A percentile compares a stretch with the other conserved stretches of the same genome.
phyloP scores from a whole-genome alignment of 2,329 filamentous ascomycete species.

The Apiospora phragmitis region DNA sequence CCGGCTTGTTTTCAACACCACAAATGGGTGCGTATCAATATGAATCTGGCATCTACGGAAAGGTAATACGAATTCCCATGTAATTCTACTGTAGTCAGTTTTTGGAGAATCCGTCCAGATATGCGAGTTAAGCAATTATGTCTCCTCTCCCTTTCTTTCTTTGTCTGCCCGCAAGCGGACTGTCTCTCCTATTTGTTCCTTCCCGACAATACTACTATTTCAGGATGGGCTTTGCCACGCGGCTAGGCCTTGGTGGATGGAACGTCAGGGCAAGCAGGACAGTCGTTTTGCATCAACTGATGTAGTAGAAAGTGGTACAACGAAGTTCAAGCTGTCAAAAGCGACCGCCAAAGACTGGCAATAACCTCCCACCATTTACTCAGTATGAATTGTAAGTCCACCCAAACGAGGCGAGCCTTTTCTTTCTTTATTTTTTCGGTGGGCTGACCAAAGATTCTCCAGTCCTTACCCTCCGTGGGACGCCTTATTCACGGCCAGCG shows the following conservation, averaged over 20 bases:
- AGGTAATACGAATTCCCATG: neutral
- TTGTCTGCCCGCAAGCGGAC: neutral
- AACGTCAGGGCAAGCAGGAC: neutral
- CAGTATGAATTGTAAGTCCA: neutral
- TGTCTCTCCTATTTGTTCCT: neutral
- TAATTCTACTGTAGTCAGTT: neutral
- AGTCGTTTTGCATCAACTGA: too few species aligned
- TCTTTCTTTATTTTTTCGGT: neutral
- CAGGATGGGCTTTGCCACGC: neutral
- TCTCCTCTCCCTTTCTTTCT: neutral
- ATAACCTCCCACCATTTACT: neutral
- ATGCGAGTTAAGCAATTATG: neutral
- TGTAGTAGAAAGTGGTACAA: neutral
- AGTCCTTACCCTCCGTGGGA: neutral
- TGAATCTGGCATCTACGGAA: neutral
- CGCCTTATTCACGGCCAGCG: neutral
- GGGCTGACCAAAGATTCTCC: neutral
- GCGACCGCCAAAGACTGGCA: neutral
- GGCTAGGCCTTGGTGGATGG: too few species aligned
- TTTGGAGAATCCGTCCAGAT: neutral
- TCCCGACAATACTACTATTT: neutral
- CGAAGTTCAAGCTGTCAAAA: neutral
- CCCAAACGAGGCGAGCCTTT: neutral
- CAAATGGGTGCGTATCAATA: neutral
- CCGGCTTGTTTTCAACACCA: neutral